Evolutionary conservation across 306 rosid species (phyloP), one percentile per base, ranked within the genome.

Genomic region (Pueraria montana): DNA sequence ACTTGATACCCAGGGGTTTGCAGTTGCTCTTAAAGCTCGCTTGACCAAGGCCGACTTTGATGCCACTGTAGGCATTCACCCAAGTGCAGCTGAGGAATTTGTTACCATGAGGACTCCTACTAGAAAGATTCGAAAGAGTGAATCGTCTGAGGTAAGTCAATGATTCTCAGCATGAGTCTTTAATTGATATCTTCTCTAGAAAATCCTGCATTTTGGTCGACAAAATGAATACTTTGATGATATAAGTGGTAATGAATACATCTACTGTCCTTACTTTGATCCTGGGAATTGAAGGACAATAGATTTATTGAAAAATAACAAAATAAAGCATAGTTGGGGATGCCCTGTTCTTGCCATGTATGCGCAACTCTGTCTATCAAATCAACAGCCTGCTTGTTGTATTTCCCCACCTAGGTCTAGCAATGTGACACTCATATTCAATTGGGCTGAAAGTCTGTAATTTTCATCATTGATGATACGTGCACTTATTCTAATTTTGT

Each of bases 41-140:
- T 80, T 96, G 92, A 94, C 92, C 24, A 96, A 96, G 90, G 92
- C 91, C 21, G 97, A 92, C 88, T 96, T 94, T 3, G 99, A 96
- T 85, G 83, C 95, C 52, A 96, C 98, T 1, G 93, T 96, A 73
- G 98, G 99, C 52, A 11, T 96, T 87, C 99, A 96, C 89, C 99
- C 99, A 0, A 89, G 98, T 53, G 93, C 99, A 45, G 96, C 97
- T 38, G 99, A 96, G 83, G 99, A 96, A 81, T 87, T 96, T 48
- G 99, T 94, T 58, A 96, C 98, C 67, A 92, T 96, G 99, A 91
- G 97, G 80, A 88, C 90, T 84, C 91, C 97, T 82, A 88, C 97
- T 49, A 88, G 95, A 87, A 89, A 88, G 88, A 86, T 94, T 48
- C 89, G 97, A 36, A 88, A 76, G 77, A 84, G 63, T 69, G 78